Conservation (phyloP, 306 rosid genomes). For the Quercus gilva region DNA sequence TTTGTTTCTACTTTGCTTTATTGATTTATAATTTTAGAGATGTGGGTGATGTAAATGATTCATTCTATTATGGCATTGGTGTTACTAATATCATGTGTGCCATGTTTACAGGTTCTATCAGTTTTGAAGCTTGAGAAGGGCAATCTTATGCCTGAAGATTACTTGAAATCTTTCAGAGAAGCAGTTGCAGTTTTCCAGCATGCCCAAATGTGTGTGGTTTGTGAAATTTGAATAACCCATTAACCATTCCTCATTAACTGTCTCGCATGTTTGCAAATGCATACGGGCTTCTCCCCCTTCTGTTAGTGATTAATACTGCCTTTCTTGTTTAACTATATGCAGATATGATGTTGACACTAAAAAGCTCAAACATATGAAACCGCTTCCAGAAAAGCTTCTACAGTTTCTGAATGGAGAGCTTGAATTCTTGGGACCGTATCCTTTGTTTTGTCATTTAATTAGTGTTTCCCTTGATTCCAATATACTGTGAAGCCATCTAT, state of each 20-base stretch:
- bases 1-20: background rate
- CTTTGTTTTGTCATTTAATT: conserved; percentile 21
- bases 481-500: background rate
- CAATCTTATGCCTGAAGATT: conserved; percentile 71
- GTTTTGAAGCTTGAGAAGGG: conserved; percentile 71
- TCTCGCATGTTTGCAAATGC: background rate
- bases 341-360: conserved; percentile 68
- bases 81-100: background rate
- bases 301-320: conserved; percentile 8
- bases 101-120: conserved; percentile 63
- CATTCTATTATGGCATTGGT: background rate
- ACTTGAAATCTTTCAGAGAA: conserved; percentile 64
- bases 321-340: conserved; percentile 27
- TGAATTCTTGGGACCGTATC: conserved; percentile 97
- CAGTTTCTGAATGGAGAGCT: conserved; percentile 55
- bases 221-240: background rate
- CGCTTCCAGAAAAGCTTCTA: conserved; percentile 51
- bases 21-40: background rate
- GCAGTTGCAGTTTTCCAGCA: conserved; percentile 85
- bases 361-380: conserved; percentile 73
- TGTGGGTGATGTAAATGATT: background rate
- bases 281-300: background rate
- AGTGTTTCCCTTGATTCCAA: background rate
- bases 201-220: conserved; percentile 65
- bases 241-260: background rate